These are phyloP conservation scores for Cordyceps militaris DNA, from an alignment of 2,329 filamentous ascomycete genomes.

Conservation along the genomic window DNA sequence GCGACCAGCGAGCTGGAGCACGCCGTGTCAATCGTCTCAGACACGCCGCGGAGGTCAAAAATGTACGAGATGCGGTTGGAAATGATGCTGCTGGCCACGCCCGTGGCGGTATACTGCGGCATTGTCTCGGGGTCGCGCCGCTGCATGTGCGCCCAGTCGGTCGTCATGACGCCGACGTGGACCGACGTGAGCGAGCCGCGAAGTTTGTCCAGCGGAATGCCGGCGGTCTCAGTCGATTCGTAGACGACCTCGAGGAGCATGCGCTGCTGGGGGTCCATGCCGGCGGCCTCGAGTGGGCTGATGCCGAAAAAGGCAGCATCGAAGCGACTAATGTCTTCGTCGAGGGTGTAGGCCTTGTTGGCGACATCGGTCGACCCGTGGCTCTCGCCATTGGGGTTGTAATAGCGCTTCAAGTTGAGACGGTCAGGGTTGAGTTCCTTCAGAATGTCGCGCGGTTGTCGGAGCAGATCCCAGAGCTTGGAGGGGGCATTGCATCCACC, in stretches of 20 bases:
- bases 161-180: constrained; percentile 20
- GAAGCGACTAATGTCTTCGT: constrained; percentile 21
- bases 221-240: constrained; percentile 20
- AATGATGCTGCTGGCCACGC: constrained; percentile 18
- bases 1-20: constrained; percentile 43
- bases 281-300: constrained; percentile 36
- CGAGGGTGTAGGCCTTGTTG: background rate
- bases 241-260: constrained; percentile 27
- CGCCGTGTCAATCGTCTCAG: constrained; percentile 42
- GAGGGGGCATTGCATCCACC: constrained; percentile 27
- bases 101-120: constrained; percentile 3
- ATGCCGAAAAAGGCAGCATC: constrained; percentile 40
- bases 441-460: constrained; percentile 18
- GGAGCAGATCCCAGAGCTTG: constrained; percentile 31
- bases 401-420: background rate
- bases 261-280: constrained; percentile 26
- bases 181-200: constrained; percentile 11
- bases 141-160: constrained; percentile 24
- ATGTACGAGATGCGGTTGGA: constrained; percentile 46
- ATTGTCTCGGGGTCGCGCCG: constrained; percentile 17
- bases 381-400: constrained; percentile 7
- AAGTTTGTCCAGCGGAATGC: constrained; percentile 2
- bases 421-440: background rate
- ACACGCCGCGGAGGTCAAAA: constrained; percentile 44
- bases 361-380: constrained; percentile 15